phyloP scores from a whole-genome alignment of 306 rosid species.

The Malus asiatica region DNA sequence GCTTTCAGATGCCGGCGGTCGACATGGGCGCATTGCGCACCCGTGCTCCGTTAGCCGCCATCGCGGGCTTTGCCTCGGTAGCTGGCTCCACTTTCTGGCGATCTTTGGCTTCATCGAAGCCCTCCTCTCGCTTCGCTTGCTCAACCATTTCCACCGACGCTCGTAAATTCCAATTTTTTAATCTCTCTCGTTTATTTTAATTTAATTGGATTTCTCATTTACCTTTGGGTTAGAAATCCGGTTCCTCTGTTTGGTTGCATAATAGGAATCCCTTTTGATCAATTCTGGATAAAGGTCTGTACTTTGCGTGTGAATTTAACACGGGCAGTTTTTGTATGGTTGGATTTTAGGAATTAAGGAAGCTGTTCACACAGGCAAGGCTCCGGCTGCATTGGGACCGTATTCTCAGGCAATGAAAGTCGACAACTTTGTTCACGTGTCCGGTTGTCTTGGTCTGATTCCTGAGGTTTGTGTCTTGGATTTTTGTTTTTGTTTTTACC shows the following conservation, averaged over 20 bases:
- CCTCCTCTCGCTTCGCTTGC: slow-evolving; percentile 57
- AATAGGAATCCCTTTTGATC: neutral
- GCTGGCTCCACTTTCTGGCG: slow-evolving; percentile 56
- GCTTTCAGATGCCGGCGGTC: slow-evolving; percentile 46
- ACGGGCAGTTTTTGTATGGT: neutral
- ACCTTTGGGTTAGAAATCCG: neutral
- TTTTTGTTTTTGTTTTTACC: neutral
- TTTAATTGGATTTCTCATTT: neutral
- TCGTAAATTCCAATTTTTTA: slow-evolving; percentile 22
- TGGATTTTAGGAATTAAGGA: slow-evolving; percentile 49
- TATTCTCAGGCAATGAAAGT: slow-evolving; percentile 92
- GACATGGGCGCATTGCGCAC: slow-evolving; percentile 27
- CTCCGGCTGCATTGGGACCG: slow-evolving; percentile 93
- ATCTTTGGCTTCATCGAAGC: slow-evolving; percentile 41
- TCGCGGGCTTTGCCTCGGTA: slow-evolving; percentile 46
- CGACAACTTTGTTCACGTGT: slow-evolving; percentile 59
- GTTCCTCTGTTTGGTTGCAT: neutral
- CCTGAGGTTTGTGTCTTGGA: slow-evolving; percentile 55
- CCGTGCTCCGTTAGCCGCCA: slow-evolving; percentile 39
- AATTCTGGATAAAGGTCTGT: neutral
- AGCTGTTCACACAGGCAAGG: slow-evolving; percentile 78
- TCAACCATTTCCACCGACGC: slow-evolving; percentile 47
- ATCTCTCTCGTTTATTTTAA: neutral
- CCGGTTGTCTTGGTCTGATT: slow-evolving; percentile 83
- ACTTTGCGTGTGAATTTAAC: neutral